Base-by-base conservation (phyloP, 257 asterid genomes). In the Plantago ovata region DNA sequence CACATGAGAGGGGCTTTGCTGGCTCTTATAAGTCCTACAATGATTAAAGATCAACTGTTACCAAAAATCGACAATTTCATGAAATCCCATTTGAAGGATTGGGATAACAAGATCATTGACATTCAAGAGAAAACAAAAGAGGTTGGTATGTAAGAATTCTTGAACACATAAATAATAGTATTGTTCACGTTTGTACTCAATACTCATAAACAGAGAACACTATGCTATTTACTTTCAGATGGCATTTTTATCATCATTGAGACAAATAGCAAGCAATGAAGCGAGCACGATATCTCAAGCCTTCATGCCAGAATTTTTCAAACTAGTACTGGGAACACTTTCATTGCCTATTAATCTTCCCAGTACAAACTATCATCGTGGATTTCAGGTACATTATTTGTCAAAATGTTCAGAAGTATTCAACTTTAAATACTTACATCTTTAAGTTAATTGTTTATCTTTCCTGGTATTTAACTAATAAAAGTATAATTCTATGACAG, bases 291-390 rank as follows among this genome's bases (percentile, higher is more conserved):
- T 93, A 70, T 79, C 86, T 18, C 71, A 73, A 64, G 71, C 71
- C 28, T 89, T 93, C 74, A 84, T 86, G 95, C 89, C 94, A 11
- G 96, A 84, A 53, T 93, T 93, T 78, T 93, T 86, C 46, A 93
- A 84, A 68, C 70, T 93, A 5, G 97, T 89, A 9, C 13, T 89
- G 9, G 99, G 99, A 62, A 89, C 97, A 38, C 95, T 93, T 43
- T 93, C 99, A 9, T 77, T 93, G 44, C 99, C 99, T 9, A 89
- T 93, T 53, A 93, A 86, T 73, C 87, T 93, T 60, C 99, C 96
- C 19, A 73, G 67, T 50, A 93, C 99, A 43, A 86, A 89, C 61
- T 93, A 93, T 36, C 81, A 66, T 36, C 74, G 87, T 1, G 99
- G 96, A 2, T 71, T 84, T 66, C 99, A 88, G 94, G 98, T 90